Percentiles rank a stretch among this genome's conserved stretches.
Conservation (phyloP, 176 grass and related monocot species). For the Musa troglodytarum region DNA sequence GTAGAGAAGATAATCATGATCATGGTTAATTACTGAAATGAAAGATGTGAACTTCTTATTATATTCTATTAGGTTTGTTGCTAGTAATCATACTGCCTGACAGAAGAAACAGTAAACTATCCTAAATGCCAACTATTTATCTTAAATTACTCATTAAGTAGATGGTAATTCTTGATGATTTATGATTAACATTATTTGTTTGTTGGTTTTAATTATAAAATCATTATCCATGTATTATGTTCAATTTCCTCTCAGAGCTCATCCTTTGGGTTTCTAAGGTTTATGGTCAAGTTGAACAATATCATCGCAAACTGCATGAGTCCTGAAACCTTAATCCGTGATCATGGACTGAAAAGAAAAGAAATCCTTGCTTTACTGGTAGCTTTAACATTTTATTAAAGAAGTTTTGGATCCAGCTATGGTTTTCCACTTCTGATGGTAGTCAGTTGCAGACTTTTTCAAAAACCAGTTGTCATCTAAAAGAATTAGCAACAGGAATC, state of each 20-base stretch:
- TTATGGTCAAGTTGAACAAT: not conserved
- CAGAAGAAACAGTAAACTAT: no score
- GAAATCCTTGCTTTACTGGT: not conserved
- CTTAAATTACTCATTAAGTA: no score
- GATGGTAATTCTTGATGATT: no score
- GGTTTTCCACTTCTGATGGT: not conserved
- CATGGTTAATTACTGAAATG: no score
- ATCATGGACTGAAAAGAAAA: not conserved
- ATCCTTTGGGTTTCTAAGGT: not conserved
- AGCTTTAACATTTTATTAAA: not conserved
- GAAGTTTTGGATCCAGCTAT: not conserved
- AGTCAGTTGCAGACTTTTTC: not conserved
- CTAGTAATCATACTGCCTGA: no score
- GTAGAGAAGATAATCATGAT: not conserved
- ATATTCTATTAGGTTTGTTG: no score
- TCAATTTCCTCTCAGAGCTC: no score
- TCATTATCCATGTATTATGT: no score
- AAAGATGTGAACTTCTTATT: no score
- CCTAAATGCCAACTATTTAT: no score
- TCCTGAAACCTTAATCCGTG: not conserved
- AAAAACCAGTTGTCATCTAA: not conserved
- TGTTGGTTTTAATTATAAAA: no score
- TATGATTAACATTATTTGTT: no score
- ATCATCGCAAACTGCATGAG: not conserved
- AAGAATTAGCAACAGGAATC: not conserved